Evolutionary conservation across 805 yeast species (phyloP).

Genomic region (Sungouiozyma ichnusensis): DNA sequence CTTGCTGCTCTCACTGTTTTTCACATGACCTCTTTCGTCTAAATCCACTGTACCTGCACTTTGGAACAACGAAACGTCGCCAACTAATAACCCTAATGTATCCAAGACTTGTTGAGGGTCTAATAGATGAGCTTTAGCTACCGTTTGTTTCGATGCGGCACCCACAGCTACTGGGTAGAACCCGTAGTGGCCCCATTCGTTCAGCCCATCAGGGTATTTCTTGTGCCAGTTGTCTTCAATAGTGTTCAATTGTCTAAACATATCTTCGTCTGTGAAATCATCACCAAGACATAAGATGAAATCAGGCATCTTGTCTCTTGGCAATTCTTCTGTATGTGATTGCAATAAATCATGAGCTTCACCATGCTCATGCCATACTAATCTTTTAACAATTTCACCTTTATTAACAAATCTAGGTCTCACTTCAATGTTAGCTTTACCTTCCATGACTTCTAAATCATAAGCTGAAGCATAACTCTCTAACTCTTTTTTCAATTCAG

Average conservation of each 20-base stretch:
- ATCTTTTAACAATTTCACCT: conserved; percentile 85
- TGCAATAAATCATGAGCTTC: conserved; percentile 35
- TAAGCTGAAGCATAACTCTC: conserved; percentile 50
- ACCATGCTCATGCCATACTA: conserved; percentile 59
- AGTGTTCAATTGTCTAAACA: conserved; percentile 70
- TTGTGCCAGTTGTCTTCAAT: conserved; percentile 40
- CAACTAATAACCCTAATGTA: conserved; percentile 68
- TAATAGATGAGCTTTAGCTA: conserved; percentile 74
- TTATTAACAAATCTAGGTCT: conserved; percentile 90
- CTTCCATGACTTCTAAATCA: conserved; percentile 92
- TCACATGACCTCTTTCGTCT: conserved; percentile 68
- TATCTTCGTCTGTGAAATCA: conserved; percentile 94
- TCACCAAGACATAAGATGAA: conserved; percentile 89
- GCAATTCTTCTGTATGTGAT: conserved; percentile 24
- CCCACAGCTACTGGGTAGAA: conserved; percentile 86
- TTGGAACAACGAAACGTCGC: conserved; percentile 69
- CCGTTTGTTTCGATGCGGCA: conserved; percentile 77
- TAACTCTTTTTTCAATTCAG: conserved; percentile 56
- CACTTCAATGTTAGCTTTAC: conserved; percentile 96
- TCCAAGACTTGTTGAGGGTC: conserved; percentile 81
- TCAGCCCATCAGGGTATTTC: conserved; percentile 30
- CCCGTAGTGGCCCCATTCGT: conserved; percentile 46
- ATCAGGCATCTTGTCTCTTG: conserved; percentile 52
- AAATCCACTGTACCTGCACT: conserved; percentile 66
- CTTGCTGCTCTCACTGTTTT: conserved; percentile 32